phyloP scores from a whole-genome alignment of 805 yeast genomes.

The Kluyveromyces dobzhanskii region DNA sequence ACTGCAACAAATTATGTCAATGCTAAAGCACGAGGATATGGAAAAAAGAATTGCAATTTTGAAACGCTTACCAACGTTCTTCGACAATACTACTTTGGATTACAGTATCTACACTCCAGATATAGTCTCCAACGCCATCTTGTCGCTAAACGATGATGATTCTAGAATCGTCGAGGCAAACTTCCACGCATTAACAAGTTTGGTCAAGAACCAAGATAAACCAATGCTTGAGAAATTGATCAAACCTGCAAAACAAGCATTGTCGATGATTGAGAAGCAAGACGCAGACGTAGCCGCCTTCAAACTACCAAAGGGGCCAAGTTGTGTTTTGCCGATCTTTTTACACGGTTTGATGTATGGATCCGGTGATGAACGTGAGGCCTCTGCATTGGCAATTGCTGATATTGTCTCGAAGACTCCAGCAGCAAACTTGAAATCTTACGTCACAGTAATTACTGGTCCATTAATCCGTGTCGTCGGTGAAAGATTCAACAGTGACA shows the following conservation, averaged over 20 bases:
- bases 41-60: constrained; percentile 55
- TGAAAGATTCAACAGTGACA: constrained; percentile 84
- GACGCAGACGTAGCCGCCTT: constrained; percentile 70
- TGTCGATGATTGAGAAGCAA: constrained; percentile 52
- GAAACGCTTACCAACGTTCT: constrained; percentile 64
- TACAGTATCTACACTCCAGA: constrained; percentile 68
- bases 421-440: constrained; percentile 71
- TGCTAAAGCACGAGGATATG: constrained; percentile 70
- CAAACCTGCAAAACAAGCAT: constrained; percentile 69
- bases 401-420: constrained; percentile 81
- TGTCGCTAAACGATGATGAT: constrained; percentile 65
- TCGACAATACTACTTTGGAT: constrained; percentile 55
- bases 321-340: constrained; percentile 82
- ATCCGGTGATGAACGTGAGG: constrained; percentile 69
- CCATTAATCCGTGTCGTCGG: constrained; percentile 97
- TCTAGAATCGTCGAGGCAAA: constrained; percentile 54
- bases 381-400: constrained; percentile 82
- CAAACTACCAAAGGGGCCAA: constrained; percentile 69
- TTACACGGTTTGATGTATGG: constrained; percentile 96
- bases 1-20: constrained; percentile 66
- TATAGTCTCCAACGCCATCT: constrained; percentile 60
- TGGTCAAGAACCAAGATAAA: constrained; percentile 68
- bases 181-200: constrained; percentile 52
- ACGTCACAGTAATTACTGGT: constrained; percentile 91
- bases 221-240: constrained; percentile 69